Percentiles rank a stretch among this genome's conserved stretches.
phyloP scores from a whole-genome alignment of 768 basidiomycete genomes.

The Termitomyces sp. region DNA sequence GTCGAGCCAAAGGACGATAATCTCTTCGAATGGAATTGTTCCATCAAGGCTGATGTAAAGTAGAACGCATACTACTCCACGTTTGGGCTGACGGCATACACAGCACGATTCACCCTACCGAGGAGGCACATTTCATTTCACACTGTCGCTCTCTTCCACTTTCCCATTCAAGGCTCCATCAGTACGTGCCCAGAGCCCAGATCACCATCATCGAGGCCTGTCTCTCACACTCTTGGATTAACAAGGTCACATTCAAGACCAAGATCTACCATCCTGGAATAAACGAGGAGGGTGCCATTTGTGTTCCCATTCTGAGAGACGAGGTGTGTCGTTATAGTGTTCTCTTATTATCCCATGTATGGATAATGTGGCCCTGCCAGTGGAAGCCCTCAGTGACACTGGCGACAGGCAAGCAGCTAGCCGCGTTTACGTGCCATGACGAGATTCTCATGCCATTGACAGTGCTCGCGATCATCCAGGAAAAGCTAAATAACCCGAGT shows the following conservation, averaged over 20 bases:
- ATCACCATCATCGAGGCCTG: slow-evolving; percentile 1
- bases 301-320: slow-evolving; percentile 78
- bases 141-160: slow-evolving; percentile 63
- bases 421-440: background rate
- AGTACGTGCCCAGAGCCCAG: slow-evolving; percentile 30
- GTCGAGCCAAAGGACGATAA: slow-evolving; percentile 68
- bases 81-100: slow-evolving; percentile 6
- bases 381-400: slow-evolving; percentile 84
- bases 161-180: slow-evolving; percentile 87
- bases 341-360: background rate
- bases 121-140: slow-evolving; percentile 75
- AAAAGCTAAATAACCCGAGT: slow-evolving; percentile 85
- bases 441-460: background rate
- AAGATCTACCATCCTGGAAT: slow-evolving; percentile 91
- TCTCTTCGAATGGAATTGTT: slow-evolving; percentile 72
- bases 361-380: slow-evolving; percentile 31
- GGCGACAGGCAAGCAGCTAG: slow-evolving; percentile 47
- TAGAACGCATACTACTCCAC: slow-evolving; percentile 2
- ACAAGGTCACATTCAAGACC: slow-evolving; percentile 59
- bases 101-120: slow-evolving; percentile 82
- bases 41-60: slow-evolving; percentile 68
- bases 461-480: slow-evolving; percentile 76
- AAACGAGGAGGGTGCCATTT: slow-evolving; percentile 84
- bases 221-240: slow-evolving; percentile 6
- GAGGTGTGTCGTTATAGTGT: slow-evolving; percentile 50